A percentile compares a stretch with the other conserved stretches of the same genome.
Conservation (phyloP, 306 rosid genomes). For the Cucumis melo region DNA sequence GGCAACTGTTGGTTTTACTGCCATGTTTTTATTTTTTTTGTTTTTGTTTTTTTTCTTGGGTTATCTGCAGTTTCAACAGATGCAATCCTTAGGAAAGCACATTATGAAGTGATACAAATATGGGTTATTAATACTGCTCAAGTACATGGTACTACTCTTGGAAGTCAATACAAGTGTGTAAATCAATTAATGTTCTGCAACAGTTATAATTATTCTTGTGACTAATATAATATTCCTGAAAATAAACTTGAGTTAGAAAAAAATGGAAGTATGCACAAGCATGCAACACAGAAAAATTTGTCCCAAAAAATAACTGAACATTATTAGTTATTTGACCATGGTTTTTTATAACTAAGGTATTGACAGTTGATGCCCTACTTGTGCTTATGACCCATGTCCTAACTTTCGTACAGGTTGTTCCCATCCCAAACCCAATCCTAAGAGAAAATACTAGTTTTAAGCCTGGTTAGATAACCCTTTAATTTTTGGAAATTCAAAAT, state of each 20-base stretch:
- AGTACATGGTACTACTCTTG: background rate
- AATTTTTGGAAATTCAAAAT: no score
- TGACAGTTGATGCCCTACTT: background rate
- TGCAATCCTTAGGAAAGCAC: background rate
- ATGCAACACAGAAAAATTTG: background rate
- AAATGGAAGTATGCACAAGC: no score
- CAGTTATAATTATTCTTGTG: background rate
- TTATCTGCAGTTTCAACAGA: background rate
- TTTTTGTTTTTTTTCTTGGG: background rate
- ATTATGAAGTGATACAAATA: background rate
- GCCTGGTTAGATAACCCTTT: background rate
- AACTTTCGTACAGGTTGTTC: background rate
- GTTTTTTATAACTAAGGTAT: background rate
- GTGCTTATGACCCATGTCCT: background rate
- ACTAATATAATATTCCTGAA: no score
- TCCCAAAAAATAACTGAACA: background rate
- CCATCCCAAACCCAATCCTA: background rate
- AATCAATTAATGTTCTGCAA: background rate
- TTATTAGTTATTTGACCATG: background rate
- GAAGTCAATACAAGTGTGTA: background rate
- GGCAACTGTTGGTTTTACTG: conserved; percentile 71
- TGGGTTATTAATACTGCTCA: background rate
- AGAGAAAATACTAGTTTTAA: background rate
- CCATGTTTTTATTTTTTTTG: conserved; percentile 17
- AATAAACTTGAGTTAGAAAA: no score